A percentile compares a stretch with the other conserved stretches of the same genome.
Evolutionary conservation across 305 asterid genomes (phyloP).

Genomic region (Fraxinus platypoda): DNA sequence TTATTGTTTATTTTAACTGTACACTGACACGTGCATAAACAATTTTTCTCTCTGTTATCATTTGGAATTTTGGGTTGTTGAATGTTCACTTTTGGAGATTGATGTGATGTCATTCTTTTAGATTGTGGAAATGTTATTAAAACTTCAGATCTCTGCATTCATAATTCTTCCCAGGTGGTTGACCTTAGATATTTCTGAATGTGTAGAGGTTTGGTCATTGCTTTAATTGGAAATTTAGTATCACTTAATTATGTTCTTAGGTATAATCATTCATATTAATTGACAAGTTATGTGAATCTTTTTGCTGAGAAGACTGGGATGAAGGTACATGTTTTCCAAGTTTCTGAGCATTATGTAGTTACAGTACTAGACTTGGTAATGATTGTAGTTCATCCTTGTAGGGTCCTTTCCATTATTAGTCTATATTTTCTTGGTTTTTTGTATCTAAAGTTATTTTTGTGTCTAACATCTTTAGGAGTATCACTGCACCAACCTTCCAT

Average conservation of each 20-base stretch:
- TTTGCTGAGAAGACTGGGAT: not conserved
- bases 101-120: slow-evolving; percentile 4
- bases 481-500: not conserved
- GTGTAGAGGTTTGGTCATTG: not conserved
- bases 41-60: not conserved
- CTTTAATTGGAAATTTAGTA: not conserved
- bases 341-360: not conserved
- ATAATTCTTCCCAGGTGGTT: not conserved
- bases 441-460: not conserved
- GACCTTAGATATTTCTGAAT: not conserved
- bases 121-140: slow-evolving; percentile 4
- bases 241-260: not conserved
- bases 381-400: not conserved
- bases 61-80: not conserved
- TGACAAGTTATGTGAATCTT: not conserved
- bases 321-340: not conserved
- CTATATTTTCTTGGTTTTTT: not conserved
- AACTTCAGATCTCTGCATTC: slow-evolving; percentile 2
- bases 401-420: not conserved
- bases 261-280: not conserved
- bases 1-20: not conserved
- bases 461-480: not conserved
- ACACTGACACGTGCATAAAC: not conserved
- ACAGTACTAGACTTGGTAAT: not conserved
- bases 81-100: slow-evolving; percentile 3